phyloP scores from a whole-genome alignment of 208 protist genomes.

The Trypanosoma grayi region DNA sequence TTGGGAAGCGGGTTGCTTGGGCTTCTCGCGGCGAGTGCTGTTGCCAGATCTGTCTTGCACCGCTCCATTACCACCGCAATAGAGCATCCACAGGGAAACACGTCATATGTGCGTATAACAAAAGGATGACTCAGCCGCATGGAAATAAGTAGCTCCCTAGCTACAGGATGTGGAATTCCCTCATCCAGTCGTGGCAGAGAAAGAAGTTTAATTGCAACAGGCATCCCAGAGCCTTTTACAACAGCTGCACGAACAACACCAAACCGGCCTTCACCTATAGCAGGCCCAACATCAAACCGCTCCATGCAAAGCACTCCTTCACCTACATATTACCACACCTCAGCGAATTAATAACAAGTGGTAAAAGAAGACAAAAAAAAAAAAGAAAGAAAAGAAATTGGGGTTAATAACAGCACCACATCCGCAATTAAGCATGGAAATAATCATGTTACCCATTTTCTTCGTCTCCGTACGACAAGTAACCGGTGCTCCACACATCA shows the following conservation, averaged over 20 bases:
- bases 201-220: constrained; percentile 76
- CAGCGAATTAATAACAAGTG: background rate
- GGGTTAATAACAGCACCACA: background rate
- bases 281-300: constrained; percentile 42
- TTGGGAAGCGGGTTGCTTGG: constrained; percentile 30
- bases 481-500: background rate
- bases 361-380: background rate
- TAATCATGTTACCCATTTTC: too few relatives aligned
- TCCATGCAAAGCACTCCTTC: constrained; percentile 50
- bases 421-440: too few relatives aligned
- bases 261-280: constrained; percentile 80
- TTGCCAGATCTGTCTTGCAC: constrained; percentile 56
- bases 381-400: background rate
- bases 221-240: constrained; percentile 46
- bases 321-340: background rate
- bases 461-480: background rate
- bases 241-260: constrained; percentile 58
- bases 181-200: constrained; percentile 44
- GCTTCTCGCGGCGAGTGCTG: constrained; percentile 33
- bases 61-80: constrained; percentile 82
- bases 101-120: constrained; percentile 63
- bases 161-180: constrained; percentile 80
- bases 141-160: constrained; percentile 67
- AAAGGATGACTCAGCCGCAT: constrained; percentile 46
- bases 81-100: constrained; percentile 50